Conservation (phyloP, 768 basidiomycete species). For the Collybia sordida region DNA sequence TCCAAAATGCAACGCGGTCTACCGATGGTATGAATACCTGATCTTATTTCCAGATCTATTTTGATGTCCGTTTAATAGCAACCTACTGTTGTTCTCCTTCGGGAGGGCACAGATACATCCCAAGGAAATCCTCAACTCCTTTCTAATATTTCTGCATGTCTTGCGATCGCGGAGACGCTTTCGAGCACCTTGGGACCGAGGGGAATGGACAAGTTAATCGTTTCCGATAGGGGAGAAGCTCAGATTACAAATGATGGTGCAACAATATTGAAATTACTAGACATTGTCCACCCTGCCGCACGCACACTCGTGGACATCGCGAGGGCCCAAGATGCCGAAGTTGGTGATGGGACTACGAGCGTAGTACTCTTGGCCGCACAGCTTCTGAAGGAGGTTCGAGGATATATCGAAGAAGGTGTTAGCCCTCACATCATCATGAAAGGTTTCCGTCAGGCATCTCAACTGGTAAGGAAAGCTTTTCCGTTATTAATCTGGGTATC, state of each 20-base stretch:
- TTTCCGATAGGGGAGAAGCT: constrained; percentile 89
- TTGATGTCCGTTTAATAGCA: constrained; percentile 53
- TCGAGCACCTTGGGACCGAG: constrained; percentile 95
- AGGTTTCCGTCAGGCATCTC: constrained; percentile 84
- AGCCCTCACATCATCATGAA: constrained; percentile 98
- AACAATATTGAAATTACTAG: constrained; percentile 94
- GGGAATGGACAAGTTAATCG: constrained; percentile 99
- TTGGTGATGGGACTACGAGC: constrained; percentile 97
- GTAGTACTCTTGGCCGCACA: constrained; percentile 95
- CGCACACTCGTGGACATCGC: constrained; percentile 98
- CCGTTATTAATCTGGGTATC: constrained; percentile 1
- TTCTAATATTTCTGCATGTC: constrained; percentile 95
- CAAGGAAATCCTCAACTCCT: constrained; percentile 91
- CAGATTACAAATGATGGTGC: constrained; percentile 99
- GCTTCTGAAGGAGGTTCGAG: constrained; percentile 87
- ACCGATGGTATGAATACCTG: constrained; percentile 57
- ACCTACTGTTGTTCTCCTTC: constrained; percentile 95
- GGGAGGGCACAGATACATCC: constrained; percentile 95
- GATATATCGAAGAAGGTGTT: constrained; percentile 94
- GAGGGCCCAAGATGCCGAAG: constrained; percentile 96
- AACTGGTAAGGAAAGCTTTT: constrained; percentile 58
- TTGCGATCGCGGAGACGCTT: constrained; percentile 89
- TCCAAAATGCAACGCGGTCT: constrained; percentile 82
- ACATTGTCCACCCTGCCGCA: constrained; percentile 97
- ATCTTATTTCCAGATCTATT: not conserved